Conservation (phyloP, 352 stramenopile species). For the Phytophthora pseudosyringae region DNA sequence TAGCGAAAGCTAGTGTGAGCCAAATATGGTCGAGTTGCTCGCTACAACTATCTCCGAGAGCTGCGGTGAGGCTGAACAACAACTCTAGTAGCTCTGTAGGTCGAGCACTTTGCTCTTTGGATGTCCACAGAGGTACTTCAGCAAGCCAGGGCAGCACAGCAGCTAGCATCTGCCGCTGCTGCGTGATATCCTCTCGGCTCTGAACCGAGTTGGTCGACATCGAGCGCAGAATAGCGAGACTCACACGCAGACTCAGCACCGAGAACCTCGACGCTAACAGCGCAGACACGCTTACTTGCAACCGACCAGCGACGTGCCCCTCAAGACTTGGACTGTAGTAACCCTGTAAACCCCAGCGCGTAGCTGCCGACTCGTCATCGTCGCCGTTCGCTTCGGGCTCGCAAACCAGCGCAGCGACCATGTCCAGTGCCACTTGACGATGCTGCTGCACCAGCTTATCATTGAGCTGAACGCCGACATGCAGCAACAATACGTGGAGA, state of each 20-base stretch:
- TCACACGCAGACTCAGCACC: conserved; percentile 39
- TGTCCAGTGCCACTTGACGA: conserved; percentile 36
- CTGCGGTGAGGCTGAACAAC: conserved; percentile 62
- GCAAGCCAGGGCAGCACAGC: conserved; percentile 64
- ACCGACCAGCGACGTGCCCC: conserved; percentile 14
- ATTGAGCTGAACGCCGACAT: conserved; percentile 47
- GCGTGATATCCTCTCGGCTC: conserved; percentile 39
- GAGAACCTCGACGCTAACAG: conserved; percentile 44
- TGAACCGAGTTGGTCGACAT: conserved; percentile 30
- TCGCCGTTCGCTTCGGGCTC: conserved; percentile 8
- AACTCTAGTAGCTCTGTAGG: conserved; percentile 44
- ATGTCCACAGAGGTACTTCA: conserved; percentile 36
- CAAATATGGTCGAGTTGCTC: conserved; percentile 73
- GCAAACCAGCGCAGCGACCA: conserved; percentile 30
- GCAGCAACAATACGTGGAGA: conserved; percentile 52
- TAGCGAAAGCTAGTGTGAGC: conserved; percentile 61
- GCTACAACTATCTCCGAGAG: conserved; percentile 40
- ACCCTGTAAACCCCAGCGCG: conserved; percentile 34
- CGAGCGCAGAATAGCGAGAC: conserved; percentile 48
- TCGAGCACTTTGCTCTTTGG: conserved; percentile 7
- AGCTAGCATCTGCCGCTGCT: conserved; percentile 60
- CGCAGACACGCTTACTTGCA: conserved; percentile 36
- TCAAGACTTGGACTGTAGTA: conserved; percentile 35
- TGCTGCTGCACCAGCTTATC: conserved; percentile 43
- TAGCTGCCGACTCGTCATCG: conserved; percentile 29